Base-by-base conservation (phyloP, 2,329 filamentous ascomycete genomes). In the Aspergillus fumigatiaffinis region DNA sequence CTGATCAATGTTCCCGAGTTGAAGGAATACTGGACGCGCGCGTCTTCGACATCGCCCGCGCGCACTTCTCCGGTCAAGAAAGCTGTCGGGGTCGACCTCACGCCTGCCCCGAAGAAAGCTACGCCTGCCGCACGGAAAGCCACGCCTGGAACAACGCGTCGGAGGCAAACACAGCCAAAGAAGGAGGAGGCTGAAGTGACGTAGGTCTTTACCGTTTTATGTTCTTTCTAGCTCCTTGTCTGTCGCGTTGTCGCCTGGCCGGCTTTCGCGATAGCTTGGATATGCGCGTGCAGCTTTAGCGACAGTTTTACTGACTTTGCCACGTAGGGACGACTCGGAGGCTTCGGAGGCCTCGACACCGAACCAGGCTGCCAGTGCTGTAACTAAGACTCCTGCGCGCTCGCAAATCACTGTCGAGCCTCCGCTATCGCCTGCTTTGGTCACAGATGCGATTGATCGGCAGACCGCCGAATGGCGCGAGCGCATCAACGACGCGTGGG, bases 361-460 rank as follows among this genome's bases (percentile, higher is more conserved):
- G 21, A 26, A 47, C 4, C 21, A 23, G 23, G 20, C 44, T 23
- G 10, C 44, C 23, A 14, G 4, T 47, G 10, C 23, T 47, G n/a
- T 23, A 12, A 7, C 58, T 50, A 55, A 55, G 14, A 66, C 63
- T 26, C 60, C 64, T 20, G 60, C 55, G n/a, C 64, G 60, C 41
- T 49, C 58, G 2, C 52, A 60, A 14, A 51, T 53, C 38, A 56
- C 54, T 21, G 29, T 58, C 5, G 59, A 61, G 53, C 57, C 50
- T 46, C 55, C 62, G 5, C 59, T 76, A 28, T 76, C 74, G n/a
- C 72, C 74, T 42, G 71, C 80, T 9, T 70, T 77, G 4, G 74
- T 78, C 57, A 86, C 84, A 67, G 84, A 92, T 52, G 84, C 87
- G n/a, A 86, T 95, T 71, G 92, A 94, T 76, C 86, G 83, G 68